Conservation (phyloP, 805 yeast genomes). For the Hanseniaspora jakobsenii region DNA sequence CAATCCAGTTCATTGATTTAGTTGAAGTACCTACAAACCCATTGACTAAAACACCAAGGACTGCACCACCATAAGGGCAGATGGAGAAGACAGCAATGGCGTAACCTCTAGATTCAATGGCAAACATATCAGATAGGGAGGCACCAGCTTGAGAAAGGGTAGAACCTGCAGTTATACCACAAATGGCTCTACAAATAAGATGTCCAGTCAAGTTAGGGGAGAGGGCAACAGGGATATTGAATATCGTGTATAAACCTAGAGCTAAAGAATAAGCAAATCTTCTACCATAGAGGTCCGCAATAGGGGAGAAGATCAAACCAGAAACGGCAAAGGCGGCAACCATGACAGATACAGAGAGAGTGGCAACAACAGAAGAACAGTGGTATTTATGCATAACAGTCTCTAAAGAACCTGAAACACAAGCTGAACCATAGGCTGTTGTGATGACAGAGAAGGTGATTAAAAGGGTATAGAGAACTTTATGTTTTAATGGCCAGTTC, state of each 20-base stretch:
- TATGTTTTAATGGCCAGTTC: constrained; percentile 52
- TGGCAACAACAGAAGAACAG: constrained; percentile 69
- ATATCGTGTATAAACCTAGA: constrained; percentile 57
- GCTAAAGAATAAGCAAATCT: constrained; percentile 72
- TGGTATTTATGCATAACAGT: constrained; percentile 51
- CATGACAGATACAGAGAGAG: constrained; percentile 71
- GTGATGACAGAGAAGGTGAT: constrained; percentile 65
- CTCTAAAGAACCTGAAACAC: constrained; percentile 76
- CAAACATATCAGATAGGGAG: constrained; percentile 78
- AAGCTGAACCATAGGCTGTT: constrained; percentile 89
- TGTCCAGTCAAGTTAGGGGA: constrained; percentile 73
- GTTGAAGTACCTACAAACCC: constrained; percentile 72
- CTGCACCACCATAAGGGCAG: constrained; percentile 90
- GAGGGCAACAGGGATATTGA: constrained; percentile 79
- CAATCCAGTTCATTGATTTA: constrained; percentile 54
- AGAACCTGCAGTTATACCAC: constrained; percentile 77
- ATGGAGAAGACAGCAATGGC: constrained; percentile 87
- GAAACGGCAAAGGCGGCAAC: constrained; percentile 81
- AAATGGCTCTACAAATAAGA: constrained; percentile 68
- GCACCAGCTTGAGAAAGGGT: constrained; percentile 85
- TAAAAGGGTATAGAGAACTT: constrained; percentile 57
- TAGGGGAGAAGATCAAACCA: constrained; percentile 81
- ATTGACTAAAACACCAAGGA: constrained; percentile 74
- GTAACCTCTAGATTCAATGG: constrained; percentile 66
- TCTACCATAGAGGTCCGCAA: constrained; percentile 76